A percentile compares a stretch with the other conserved stretches of the same genome.
These are phyloP conservation scores for Boletus sensibilis DNA, from an alignment of 768 basidiomycete genomes.

Conservation along the genomic window DNA sequence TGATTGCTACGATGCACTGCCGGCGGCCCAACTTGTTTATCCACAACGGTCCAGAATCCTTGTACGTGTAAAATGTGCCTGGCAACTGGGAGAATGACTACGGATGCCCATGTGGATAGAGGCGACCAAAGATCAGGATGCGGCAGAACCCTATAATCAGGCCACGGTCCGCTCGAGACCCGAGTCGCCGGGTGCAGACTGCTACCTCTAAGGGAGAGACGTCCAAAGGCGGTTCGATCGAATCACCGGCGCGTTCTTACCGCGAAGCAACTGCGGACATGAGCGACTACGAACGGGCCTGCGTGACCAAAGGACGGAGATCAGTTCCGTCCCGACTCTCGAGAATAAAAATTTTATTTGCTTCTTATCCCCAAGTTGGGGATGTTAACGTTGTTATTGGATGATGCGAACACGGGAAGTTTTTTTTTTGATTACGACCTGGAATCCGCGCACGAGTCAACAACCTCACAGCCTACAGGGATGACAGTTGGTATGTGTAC, in stretches of 20 bases:
- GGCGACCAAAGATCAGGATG: background rate
- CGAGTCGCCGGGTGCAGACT: conserved; percentile 15
- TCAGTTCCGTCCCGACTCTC: conserved; percentile 4
- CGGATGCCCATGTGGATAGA: background rate
- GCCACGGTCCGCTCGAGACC: background rate
- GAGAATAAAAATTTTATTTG: background rate
- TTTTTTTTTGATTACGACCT: background rate
- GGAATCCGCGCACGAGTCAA: conserved; percentile 2
- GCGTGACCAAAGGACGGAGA: conserved; percentile 2
- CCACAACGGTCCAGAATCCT: background rate
- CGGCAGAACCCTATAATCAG: background rate
- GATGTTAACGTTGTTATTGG: background rate
- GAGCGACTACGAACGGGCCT: background rate
- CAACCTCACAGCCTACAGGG: conserved; percentile 7
- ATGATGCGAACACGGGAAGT: too few species aligned
- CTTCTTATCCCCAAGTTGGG: background rate
- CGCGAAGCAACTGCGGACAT: conserved; percentile 24
- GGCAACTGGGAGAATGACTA: conserved; percentile 12
- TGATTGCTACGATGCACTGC: conserved; percentile 6
- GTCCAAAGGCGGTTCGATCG: background rate
- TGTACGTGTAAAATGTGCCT: conserved; percentile 9
- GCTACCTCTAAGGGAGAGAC: too few species aligned
- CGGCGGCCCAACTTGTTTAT: background rate
- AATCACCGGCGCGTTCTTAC: conserved; percentile 11
- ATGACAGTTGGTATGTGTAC: too few species aligned